Evolutionary conservation across 192 early-diverging fungal species (phyloP), one percentile per base, ranked within the genome.

Genomic region (Backusella psychrophila): DNA sequence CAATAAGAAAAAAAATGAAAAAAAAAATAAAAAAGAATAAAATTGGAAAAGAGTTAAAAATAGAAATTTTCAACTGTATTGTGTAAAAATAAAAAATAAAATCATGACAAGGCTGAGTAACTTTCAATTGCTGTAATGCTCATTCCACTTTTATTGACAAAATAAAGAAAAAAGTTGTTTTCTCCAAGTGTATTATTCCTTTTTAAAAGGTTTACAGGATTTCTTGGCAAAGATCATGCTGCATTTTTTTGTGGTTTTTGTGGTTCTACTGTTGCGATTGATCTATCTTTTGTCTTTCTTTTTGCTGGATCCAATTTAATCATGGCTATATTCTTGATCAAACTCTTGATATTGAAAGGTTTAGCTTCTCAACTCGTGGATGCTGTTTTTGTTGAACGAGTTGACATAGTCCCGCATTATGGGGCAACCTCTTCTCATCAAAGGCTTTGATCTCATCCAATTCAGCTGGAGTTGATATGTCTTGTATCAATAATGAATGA

Each of bases 1-100:
- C 15, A 69, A 23, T 41, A 21, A 38, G 38, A 69, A 23, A 5
- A 41, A 41, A 39, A 19, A 39, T n/a, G n/a, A n/a, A 69, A 2
- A 68, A 68, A 21, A 68, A 2, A 34, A 73, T n/a, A 65, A 52
- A 75, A 56, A 66, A 74, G 66, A 74, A 53, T 53, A 53, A 23
- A 52, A n/a, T 4, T 56, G 53, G 53, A 21, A 63, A 59, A 19
- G 9, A 59, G 9, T 11, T 59, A 19, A 19, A 59, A 59, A 63
- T 63, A n/a, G 53, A 56, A 56, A 56, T 0, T 21, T 6, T 21
- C 49, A n/a, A 8, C n/a, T 53, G 38, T 39, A 12, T 39, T 39
- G 38, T 39, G 38, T 56, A 56, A 56, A 56, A 56, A 56, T 56
- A 21, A 31, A 66, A 66, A 66, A 66, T 15, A 34, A 9, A 67